A percentile compares a stretch with the other conserved stretches of the same genome.
These are phyloP conservation scores for Fusarium clavum DNA, from an alignment of 2,329 filamentous ascomycete genomes.

Conservation along the genomic window DNA sequence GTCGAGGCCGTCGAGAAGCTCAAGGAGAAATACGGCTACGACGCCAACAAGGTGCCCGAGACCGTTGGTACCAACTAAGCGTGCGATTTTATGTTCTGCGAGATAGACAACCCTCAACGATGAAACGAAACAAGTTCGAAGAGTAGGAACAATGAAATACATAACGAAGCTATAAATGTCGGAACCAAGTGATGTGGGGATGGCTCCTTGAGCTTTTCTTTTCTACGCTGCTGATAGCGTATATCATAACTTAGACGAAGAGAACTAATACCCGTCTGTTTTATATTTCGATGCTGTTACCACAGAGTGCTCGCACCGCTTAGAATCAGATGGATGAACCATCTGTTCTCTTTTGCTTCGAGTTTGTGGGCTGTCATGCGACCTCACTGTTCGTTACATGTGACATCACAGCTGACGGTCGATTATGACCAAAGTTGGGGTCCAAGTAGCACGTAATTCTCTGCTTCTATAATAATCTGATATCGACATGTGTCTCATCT, in stretches of 20 bases:
- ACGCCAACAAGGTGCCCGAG: slow-evolving; percentile 73
- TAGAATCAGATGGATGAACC: neutral
- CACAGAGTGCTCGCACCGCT: neutral
- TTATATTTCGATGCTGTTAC: slow-evolving; percentile 2
- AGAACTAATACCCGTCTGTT: slow-evolving; percentile 41
- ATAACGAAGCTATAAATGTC: slow-evolving; percentile 25
- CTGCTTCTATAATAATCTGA: neutral
- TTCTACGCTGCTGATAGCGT: slow-evolving; percentile 20
- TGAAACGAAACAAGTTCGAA: slow-evolving; percentile 19
- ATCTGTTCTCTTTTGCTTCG: neutral
- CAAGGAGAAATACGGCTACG: slow-evolving; percentile 76
- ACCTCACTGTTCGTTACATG: neutral
- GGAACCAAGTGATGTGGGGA: slow-evolving; percentile 18
- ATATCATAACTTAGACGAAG: slow-evolving; percentile 22
- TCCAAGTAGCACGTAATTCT: slow-evolving; percentile 7
- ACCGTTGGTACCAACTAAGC: slow-evolving; percentile 55
- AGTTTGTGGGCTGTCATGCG: neutral
- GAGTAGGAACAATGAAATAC: slow-evolving; percentile 23
- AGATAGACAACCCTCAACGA: slow-evolving; percentile 24
- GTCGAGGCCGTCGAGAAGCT: slow-evolving; percentile 77
- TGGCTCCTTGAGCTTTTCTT: slow-evolving; percentile 3
- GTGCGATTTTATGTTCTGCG: neutral
- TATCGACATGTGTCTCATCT: neutral
- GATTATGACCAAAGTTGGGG: neutral
- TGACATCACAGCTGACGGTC: slow-evolving; percentile 20